These are phyloP conservation scores for Fusarium tupiense DNA, from an alignment of 2,329 filamentous ascomycete genomes.

Conservation along the genomic window DNA sequence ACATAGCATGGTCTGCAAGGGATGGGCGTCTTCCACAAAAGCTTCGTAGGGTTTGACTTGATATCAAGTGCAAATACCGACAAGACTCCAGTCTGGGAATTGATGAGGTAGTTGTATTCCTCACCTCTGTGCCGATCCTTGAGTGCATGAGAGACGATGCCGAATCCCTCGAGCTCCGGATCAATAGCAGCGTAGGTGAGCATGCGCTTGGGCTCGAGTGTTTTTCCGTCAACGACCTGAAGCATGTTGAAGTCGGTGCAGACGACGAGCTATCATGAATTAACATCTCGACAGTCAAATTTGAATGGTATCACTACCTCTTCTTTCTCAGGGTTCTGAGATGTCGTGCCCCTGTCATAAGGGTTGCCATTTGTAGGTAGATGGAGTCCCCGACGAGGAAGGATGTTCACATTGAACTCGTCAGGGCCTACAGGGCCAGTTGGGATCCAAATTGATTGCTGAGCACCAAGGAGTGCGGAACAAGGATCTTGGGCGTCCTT, in stretches of 20 bases:
- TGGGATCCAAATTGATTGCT: background rate
- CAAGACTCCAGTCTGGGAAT: background rate
- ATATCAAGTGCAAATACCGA: background rate
- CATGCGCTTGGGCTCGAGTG: background rate
- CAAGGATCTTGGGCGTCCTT: background rate
- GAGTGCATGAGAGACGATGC: background rate
- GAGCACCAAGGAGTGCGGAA: background rate
- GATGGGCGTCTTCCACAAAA: background rate
- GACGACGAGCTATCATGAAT: background rate
- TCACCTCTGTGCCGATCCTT: background rate
- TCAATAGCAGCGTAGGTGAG: background rate
- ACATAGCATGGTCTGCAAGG: background rate
- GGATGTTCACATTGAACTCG: background rate
- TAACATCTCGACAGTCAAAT: background rate
- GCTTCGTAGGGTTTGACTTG: background rate
- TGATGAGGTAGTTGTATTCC: background rate
- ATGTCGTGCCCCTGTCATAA: background rate
- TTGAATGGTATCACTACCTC: background rate
- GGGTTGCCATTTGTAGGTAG: background rate
- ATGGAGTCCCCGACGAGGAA: background rate
- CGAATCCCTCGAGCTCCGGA: background rate
- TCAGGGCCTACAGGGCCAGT: background rate
- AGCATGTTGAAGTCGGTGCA: background rate
- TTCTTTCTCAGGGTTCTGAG: background rate
- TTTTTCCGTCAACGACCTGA: background rate